Base-by-base conservation (phyloP, 148 eudicot species). In the Limonium bicolor region DNA sequence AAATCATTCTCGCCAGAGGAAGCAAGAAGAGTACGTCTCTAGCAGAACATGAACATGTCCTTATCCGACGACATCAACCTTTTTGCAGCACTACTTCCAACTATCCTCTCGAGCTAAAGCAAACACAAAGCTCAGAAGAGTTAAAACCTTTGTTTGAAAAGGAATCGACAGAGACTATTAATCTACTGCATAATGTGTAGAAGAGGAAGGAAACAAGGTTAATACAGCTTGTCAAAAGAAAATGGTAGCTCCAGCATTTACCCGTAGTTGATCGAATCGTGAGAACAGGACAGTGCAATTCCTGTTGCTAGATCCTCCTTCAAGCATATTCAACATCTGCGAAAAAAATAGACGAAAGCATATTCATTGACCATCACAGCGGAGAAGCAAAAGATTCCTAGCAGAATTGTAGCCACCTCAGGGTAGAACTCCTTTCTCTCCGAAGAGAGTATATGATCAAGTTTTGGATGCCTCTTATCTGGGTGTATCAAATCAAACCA, bases 341-440 rank as follows among this genome's bases (percentile, higher is more conserved):
- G 28, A 19, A 14, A 9, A 7, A 29, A 19, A 7, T 13, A 18
- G 6, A 9, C 11, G 22, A 32, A 1, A 20, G 5, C 17, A 18
- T 32, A 12, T 7, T 21, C 6, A 4, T 20, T 8, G 6, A 50
- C 31, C 34, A 34, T 6, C 24, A 15, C 48, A 66, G 19, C 14
- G 11, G 25, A 55, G 19, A 19, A 45, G 0, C 22, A 17, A 22
- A 19, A 30, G 20, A 18, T 36, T 15, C 24, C 23, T 32, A 30
- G 27, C 26, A 20, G 5, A 26, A 20, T 14, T 6, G 6, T 7
- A 19, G 3, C 14, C 78, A 86, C 95, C 87, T 90, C 99, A 34
- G 95, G 99, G 69, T 90, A 90, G 58, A 90, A 81, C 56, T 85
- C 99, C 61, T 77, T 90, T 58, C 93, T 70, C 69, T 90, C 95